Conservation (phyloP, 2,329 filamentous ascomycete species). For the Sporothrix dimorphospora region DNA sequence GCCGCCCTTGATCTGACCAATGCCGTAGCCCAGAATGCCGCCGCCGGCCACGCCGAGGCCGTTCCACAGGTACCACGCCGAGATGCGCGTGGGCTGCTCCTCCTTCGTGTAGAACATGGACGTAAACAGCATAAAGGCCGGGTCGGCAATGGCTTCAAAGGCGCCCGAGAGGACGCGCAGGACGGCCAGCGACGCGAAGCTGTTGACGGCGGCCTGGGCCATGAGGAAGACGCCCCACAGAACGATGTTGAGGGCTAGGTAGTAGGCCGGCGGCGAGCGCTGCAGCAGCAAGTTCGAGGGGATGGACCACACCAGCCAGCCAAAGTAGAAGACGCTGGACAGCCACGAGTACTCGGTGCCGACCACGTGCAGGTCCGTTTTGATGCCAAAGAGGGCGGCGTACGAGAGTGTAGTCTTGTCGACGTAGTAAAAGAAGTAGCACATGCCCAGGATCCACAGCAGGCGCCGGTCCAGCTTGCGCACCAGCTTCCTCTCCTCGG, state of each 20-base stretch:
- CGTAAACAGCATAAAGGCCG: constrained; percentile 1
- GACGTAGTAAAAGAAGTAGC: constrained; percentile 1
- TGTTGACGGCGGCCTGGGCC: constrained; percentile 1
- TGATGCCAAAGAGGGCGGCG: background rate
- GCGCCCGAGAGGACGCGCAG: background rate
- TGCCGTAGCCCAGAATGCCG: background rate
- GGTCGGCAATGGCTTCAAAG: background rate
- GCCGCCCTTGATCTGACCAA: background rate
- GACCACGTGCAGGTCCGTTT: background rate
- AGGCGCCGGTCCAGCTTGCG: background rate
- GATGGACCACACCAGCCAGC: background rate
- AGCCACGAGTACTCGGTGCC: constrained; percentile 5
- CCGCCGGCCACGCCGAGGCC: background rate
- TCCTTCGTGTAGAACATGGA: background rate
- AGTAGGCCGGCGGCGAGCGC: background rate
- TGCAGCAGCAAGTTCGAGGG: background rate
- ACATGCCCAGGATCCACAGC: constrained; percentile 9
- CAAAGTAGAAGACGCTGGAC: constrained; percentile 1
- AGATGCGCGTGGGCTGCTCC: background rate
- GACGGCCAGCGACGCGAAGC: background rate
- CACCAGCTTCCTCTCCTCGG: background rate
- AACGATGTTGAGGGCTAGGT: constrained; percentile 1
- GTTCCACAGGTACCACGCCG: background rate
- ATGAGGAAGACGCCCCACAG: background rate
- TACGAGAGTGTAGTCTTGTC: constrained; percentile 9